Conservation (phyloP, 495 filamentous ascomycete genomes). For the Aspergillus nidulans region DNA sequence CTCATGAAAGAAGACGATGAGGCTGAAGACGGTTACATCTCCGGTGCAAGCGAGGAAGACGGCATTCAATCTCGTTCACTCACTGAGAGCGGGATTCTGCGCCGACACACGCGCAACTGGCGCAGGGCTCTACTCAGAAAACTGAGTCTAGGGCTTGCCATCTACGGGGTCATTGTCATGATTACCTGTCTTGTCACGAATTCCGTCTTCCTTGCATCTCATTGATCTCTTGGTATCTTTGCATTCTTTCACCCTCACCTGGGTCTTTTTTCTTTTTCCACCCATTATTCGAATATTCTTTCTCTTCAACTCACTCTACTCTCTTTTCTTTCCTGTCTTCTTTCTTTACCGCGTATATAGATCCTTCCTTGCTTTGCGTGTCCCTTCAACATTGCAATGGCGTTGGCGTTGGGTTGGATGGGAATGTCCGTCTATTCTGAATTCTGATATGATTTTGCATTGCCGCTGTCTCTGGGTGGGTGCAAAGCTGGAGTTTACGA, state of each 20-base stretch:
- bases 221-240: neutral
- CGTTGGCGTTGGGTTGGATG: neutral
- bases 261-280: neutral
- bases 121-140: slow-evolving; percentile 59
- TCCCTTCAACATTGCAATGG: neutral
- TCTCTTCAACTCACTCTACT: no score
- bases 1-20: slow-evolving; percentile 88
- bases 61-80: slow-evolving; percentile 32
- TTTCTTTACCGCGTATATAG: neutral
- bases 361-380: neutral
- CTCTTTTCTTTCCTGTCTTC: slow-evolving; percentile 16
- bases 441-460: neutral
- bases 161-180: slow-evolving; percentile 89
- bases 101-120: slow-evolving; percentile 52
- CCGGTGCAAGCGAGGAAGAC: slow-evolving; percentile 39
- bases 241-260: neutral
- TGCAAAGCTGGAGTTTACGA: neutral
- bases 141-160: slow-evolving; percentile 67
- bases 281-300: neutral
- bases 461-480: neutral
- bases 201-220: slow-evolving; percentile 58
- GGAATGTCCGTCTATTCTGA: neutral
- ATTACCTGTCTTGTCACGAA: slow-evolving; percentile 81
- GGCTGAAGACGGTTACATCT: slow-evolving; percentile 36
- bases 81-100: slow-evolving; percentile 43